Evolutionary conservation across 306 rosid species (phyloP).

Genomic region (Pyrus betulifolia): DNA sequence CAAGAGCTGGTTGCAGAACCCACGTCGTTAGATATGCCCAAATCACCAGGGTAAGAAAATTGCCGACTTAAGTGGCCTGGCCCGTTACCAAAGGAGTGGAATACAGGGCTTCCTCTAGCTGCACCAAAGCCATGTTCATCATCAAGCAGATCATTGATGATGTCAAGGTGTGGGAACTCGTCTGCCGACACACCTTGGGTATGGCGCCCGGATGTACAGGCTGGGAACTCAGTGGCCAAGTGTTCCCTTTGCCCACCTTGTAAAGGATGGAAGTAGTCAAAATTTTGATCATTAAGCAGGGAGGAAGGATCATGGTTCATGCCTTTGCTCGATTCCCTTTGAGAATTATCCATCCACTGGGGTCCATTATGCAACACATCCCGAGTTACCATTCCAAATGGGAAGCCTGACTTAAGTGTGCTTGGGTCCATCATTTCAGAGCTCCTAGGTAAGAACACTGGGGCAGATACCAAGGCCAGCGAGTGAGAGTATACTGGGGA

Average conservation of each 20-base stretch:
- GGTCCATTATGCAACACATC: slow-evolving; percentile 58
- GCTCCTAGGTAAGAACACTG: slow-evolving; percentile 49
- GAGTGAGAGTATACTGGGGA: slow-evolving; percentile 51
- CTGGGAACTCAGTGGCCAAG: slow-evolving; percentile 37
- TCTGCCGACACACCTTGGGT: slow-evolving; percentile 62
- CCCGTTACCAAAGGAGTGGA: slow-evolving; percentile 36
- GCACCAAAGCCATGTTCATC: slow-evolving; percentile 59
- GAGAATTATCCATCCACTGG: slow-evolving; percentile 64
- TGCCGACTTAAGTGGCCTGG: slow-evolving; percentile 58
- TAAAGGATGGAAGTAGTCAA: slow-evolving; percentile 44
- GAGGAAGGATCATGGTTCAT: slow-evolving; percentile 46
- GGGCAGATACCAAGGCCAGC: slow-evolving; percentile 55
- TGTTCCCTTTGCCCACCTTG: slow-evolving; percentile 46
- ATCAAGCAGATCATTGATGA: slow-evolving; percentile 90
- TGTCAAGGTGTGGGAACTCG: slow-evolving; percentile 95
- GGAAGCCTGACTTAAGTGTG: slow-evolving; percentile 38
- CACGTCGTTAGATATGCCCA: slow-evolving; percentile 39
- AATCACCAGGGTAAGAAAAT: slow-evolving; percentile 63
- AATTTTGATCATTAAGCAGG: slow-evolving; percentile 44
- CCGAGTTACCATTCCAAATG: slow-evolving; percentile 40
- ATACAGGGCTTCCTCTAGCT: slow-evolving; percentile 28
- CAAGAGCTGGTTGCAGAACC: slow-evolving; percentile 72
- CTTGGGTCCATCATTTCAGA: slow-evolving; percentile 58
- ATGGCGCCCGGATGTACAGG: slow-evolving; percentile 65
- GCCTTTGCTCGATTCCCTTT: slow-evolving; percentile 46